Conservation (phyloP, 108 stramenopile genomes). For the Cyclotella cryptica region DNA sequence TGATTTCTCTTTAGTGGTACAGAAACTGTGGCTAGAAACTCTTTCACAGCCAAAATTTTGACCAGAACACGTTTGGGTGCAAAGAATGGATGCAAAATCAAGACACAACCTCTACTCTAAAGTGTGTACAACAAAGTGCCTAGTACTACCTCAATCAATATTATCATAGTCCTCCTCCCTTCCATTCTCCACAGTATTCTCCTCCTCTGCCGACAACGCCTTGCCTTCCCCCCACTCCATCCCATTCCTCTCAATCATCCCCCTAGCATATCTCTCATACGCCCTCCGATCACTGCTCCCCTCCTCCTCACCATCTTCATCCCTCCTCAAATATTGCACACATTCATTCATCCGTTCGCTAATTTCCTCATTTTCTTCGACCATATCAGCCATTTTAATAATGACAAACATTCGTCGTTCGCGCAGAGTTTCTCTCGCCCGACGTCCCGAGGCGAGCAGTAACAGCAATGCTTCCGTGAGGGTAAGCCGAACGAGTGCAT, state of each 20-base stretch:
- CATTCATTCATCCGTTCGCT: constrained; percentile 84
- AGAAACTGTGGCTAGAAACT: no score
- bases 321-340: constrained; percentile 87
- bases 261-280: constrained; percentile 53
- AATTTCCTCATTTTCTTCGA: constrained; percentile 86
- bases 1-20: no score
- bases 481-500: constrained; percentile 61
- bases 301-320: constrained; percentile 86
- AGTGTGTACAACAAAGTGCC: no score
- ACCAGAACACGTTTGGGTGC: no score
- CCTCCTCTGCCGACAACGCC: constrained; percentile 10
- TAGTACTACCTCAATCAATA: constrained; percentile 35
- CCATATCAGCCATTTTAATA: constrained; percentile 85
- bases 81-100: no score
- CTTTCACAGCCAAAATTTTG: no score
- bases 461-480: constrained; percentile 78
- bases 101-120: no score
- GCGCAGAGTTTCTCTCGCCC: constrained; percentile 70
- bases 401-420: constrained; percentile 73
- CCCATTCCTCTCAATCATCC: constrained; percentile 39
- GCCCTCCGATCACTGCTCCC: constrained; percentile 79
- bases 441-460: constrained; percentile 75
- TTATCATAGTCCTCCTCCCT: constrained; percentile 44
- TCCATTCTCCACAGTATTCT: neutral
- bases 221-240: constrained; percentile 22